Evolutionary conservation across 2,329 filamentous ascomycete species (phyloP), one percentile per base, ranked within the genome.

Genomic region (Alternaria infectoria): DNA sequence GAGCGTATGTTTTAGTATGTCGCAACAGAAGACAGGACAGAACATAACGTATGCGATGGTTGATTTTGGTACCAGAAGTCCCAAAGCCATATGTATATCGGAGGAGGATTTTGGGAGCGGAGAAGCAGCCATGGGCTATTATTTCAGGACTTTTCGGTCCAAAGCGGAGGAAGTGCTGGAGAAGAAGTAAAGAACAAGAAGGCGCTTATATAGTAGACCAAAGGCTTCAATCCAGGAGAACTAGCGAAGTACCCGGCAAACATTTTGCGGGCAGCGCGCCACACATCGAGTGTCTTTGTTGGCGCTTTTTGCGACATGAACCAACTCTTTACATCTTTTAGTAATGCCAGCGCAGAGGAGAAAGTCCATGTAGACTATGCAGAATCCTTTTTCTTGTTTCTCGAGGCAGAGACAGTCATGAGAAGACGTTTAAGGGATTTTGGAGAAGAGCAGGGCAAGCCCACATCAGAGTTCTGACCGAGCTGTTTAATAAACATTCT

Each of bases 141-240:
- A n/a, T n/a, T n/a, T n/a, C n/a, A n/a, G n/a, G n/a, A n/a, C n/a
- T n/a, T 36, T 40, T 40, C 1, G 32, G 15, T 10, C 3, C 4
- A 10, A 40, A 17, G 9, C 5, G 5, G 9, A 17, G 8, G 15
- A 17, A 40, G 15, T 17, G 36, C 11, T 17, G 36, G 3, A 6
- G 36, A 40, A 17, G 36, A 1, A 40, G 36, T 40, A 11, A 6
- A 40, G n/a, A 0, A 40, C 15, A 11, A 11, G 0, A n/a, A 2
- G 1, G 9, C n/a, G 36, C n/a, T 40, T 10, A 40, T 40, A 40
- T 40, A 40, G n/a, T 40, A 17, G n/a, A 40, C 0, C n/a, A 0
- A 5, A 40, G 36, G 3, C 8, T 2, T 2, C 1, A 3, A 11
- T 0, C 5, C 36, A 40, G 36, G n/a, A n/a, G n/a, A n/a, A n/a